Evolutionary conservation across 768 basidiomycete genomes (phyloP), one percentile per base, ranked within the genome.

Genomic region (Porphyrellus cyaneotinctus): DNA sequence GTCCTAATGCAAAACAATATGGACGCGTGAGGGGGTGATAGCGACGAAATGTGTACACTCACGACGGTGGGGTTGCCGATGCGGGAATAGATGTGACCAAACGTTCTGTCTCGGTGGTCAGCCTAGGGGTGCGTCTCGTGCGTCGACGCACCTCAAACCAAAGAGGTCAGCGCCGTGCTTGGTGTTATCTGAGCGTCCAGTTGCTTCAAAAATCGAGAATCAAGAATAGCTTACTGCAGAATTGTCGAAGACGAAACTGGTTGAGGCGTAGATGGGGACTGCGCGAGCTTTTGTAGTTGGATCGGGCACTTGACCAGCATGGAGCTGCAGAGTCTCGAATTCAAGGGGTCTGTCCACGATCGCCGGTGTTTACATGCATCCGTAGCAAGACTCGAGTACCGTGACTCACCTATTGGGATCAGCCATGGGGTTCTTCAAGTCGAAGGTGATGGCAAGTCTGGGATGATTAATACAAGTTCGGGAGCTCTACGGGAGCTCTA

Each of bases 281-380:
- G 85, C 85, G 12, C 82, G 75, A 1, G 84, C 80, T 36, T 80
- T 80, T 12, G 81, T 81, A 6, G 78, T 64, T 0, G 78, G 71
- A 59, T 82, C 82, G 2, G 73, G 70, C 4, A 66, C 67, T 49
- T 82, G 79, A 2, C 84, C 85, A 5, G 81, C 84, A 53, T 85
- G 84, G 14, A 86, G 69, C 67, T 85, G 79, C 18, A 83, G 61
- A 1, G 83, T 85, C 59, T 84, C 82, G 56, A 84, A 85, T 56
- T 82, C 78, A 28, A 78, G 77, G 2, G 65, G 64, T 54, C 73
- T 70, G 18, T 31, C 17, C 17, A 28, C 5, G n/a, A n/a, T n/a
- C n/a, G n/a, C n/a, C 13, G 11, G 4, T 5, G 22, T 13, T 47
- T 10, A 28, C n/a, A n/a, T n/a, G 26, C 26, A 28, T 5, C 9